phyloP scores from a whole-genome alignment of 202 grass and related monocot species.

The Digitaria exilis region DNA sequence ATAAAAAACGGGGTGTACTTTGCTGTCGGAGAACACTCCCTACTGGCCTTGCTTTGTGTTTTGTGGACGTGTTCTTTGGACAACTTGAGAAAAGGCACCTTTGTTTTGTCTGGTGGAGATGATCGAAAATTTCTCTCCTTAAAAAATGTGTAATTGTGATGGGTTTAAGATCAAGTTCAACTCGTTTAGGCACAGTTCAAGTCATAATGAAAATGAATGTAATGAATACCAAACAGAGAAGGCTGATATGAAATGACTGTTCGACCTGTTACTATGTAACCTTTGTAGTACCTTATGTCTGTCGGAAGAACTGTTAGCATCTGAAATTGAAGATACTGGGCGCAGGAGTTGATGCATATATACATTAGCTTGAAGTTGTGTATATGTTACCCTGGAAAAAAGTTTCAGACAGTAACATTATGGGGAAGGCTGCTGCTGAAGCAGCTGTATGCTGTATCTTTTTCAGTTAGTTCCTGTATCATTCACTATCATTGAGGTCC shows the following conservation, averaged over 20 bases:
- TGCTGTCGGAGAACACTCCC: not conserved
- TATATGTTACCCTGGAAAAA: conserved; percentile 49
- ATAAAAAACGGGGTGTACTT: not conserved
- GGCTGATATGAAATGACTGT: not conserved
- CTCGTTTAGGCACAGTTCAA: not conserved
- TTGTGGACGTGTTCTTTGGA: not conserved
- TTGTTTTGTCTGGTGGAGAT: not conserved
- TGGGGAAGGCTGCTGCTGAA: conserved; percentile 77
- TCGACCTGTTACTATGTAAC: not conserved
- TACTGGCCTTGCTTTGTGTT: not conserved
- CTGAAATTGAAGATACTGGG: not conserved
- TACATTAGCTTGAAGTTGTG: not conserved
- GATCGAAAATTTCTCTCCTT: not conserved
- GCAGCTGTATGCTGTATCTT: conserved; percentile 46
- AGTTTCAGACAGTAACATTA: too few relatives aligned
- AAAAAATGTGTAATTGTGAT: not conserved
- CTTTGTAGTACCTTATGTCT: not conserved
- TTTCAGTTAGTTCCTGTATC: conserved; percentile 80
- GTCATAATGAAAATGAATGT: not conserved
- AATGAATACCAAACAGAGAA: not conserved
- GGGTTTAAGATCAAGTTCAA: not conserved
- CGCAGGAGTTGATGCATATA: not conserved
- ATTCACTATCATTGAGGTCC: conserved; percentile 68
- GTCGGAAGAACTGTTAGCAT: too few relatives aligned
- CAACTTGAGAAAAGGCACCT: not conserved